Evolutionary conservation across 306 rosid species (phyloP), one percentile per base, ranked within the genome.

Genomic region (Quercus dentata): DNA sequence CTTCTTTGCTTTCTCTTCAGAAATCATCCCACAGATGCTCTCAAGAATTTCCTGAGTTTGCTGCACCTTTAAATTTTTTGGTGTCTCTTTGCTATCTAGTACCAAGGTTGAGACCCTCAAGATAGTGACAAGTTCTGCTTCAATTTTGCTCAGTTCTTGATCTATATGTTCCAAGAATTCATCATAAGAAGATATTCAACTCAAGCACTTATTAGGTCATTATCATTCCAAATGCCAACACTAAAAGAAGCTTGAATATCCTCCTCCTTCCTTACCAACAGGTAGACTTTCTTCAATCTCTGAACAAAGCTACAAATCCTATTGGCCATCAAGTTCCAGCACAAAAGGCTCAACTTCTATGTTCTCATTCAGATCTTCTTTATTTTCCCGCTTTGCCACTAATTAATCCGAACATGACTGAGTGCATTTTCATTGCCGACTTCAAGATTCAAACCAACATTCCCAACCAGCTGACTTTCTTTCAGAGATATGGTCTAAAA

Each of bases 401-500:
- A 87, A 27, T 1, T 72, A 52, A 27, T 27, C 27, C 1, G 28
- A 89, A 95, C 90, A 4, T 87, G 90, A 85, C 77, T 87, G 4
- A 86, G 83, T 80, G 69, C 71, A 80, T 88, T 89, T 73, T 88
- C 88, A 13, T 71, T 69, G 11, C 63, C 56, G 67, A 80, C 87
- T 84, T 87, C 97, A 76, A 91, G 81, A 85, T 90, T 88, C 86
- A 75, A 65, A 73, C 85, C 81, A 63, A 90, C 90, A 86, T 84
- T 87, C 73, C 91, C 89, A 19, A 92, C 85, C 27, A 95, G 87
- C 88, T 91, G 94, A 80, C 82, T 91, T 84, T 92, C 99, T 88
- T 92, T 92, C 75, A 84, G 20, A 82, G 90, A 84, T 86, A 95
- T 91, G 27, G 91, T 94, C 99, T 94, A 90, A 84, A 89, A 88